A percentile compares a stretch with the other conserved stretches of the same genome.
These are phyloP conservation scores for Quercus lobata DNA, from an alignment of 331 rosid genomes.

Conservation along the genomic window DNA sequence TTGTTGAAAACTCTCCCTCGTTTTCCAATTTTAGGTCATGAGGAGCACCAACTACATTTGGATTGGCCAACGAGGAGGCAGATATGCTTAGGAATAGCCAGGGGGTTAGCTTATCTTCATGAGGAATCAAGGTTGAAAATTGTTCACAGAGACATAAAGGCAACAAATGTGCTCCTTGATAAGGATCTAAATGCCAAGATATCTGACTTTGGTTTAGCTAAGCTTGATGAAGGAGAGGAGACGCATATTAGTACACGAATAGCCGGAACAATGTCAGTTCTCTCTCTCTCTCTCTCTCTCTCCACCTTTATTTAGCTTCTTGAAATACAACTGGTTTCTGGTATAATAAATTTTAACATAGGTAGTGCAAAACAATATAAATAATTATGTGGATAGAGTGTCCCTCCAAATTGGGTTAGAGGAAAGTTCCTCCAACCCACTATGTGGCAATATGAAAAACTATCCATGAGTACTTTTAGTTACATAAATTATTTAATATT, in stretches of 20 bases:
- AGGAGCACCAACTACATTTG: constrained; percentile 18
- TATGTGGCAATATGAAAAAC: no score
- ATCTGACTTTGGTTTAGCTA: constrained; percentile 54
- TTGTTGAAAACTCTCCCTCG: neutral
- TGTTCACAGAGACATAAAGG: constrained; percentile 43
- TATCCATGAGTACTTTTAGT: no score
- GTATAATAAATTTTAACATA: neutral
- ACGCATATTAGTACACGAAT: constrained; percentile 47
- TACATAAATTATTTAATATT: no score
- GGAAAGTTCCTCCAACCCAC: no score
- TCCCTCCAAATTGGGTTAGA: no score
- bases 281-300: neutral
- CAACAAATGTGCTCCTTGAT: constrained; percentile 46
- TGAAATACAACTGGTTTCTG: neutral
- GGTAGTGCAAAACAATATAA: neutral
- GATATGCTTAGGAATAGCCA: constrained; percentile 46
- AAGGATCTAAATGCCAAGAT: constrained; percentile 35
- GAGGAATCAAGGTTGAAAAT: constrained; percentile 45
- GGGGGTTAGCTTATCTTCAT: constrained; percentile 44
- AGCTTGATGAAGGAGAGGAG: constrained; percentile 40
- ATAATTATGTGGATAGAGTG: no score
- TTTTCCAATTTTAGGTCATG: constrained; percentile 17
- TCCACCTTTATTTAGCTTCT: neutral
- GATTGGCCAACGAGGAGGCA: constrained; percentile 36
- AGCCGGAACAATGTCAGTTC: constrained; percentile 46